Evolutionary conservation across 2,329 filamentous ascomycete genomes (phyloP).

Genomic region (Stagonosporopsis rhizophila): DNA sequence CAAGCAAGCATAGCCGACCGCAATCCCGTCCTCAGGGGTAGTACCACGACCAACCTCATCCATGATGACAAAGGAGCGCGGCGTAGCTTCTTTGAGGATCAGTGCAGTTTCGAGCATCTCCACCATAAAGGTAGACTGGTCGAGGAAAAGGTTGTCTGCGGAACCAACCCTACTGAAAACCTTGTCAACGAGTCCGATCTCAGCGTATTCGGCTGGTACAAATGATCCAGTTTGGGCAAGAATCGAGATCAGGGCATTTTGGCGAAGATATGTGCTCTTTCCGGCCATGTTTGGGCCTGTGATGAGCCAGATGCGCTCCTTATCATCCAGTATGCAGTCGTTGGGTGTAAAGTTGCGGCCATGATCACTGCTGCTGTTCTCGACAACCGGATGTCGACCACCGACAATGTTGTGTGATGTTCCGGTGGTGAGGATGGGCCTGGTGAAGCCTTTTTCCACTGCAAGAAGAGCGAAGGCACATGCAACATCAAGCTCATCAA

Average conservation of each 20-base stretch:
- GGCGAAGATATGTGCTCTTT: conserved; percentile 93
- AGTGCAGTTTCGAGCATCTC: conserved; percentile 97
- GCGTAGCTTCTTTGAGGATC: conserved; percentile 85
- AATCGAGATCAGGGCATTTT: conserved; percentile 93
- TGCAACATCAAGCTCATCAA: conserved; percentile 92
- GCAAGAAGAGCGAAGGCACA: conserved; percentile 86
- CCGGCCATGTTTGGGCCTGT: conserved; percentile 97
- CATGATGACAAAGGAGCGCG: conserved; percentile 90
- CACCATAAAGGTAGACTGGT: conserved; percentile 99
- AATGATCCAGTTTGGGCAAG: conserved; percentile 92
- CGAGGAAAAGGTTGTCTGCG: conserved; percentile 90
- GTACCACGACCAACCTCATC: conserved; percentile 96
- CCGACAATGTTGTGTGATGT: conserved; percentile 78
- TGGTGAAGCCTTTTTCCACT: conserved; percentile 72
- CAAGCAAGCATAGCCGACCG: conserved; percentile 87
- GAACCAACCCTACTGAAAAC: conserved; percentile 89
- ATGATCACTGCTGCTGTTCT: conserved; percentile 78
- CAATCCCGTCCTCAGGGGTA: conserved; percentile 88
- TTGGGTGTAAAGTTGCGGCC: conserved; percentile 85
- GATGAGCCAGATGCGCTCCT: conserved; percentile 72
- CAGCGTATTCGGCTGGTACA: conserved; percentile 85
- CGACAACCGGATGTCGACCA: conserved; percentile 91
- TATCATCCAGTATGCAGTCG: conserved; percentile 82
- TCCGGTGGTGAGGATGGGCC: conserved; percentile 72
- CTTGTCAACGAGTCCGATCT: conserved; percentile 91